A percentile compares a stretch with the other conserved stretches of the same genome.
Evolutionary conservation across 75 land plant species (phyloP).

Genomic region (Azolla pinnata): DNA sequence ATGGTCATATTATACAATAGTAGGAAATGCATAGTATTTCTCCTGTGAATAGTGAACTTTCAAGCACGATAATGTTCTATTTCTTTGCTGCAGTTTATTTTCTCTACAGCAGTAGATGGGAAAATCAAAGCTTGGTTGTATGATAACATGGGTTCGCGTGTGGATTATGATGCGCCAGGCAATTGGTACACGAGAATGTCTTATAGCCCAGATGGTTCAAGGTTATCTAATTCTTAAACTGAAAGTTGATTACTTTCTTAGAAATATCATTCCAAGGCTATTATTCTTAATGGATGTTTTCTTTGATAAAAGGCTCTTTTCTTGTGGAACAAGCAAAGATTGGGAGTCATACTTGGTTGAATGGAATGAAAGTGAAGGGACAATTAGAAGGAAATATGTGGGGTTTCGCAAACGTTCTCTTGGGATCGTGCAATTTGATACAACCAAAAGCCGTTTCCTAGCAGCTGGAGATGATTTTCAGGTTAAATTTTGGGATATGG

Average conservation of each 20-base stretch:
- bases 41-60: too few relatives aligned
- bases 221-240: too few relatives aligned
- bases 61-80: too few relatives aligned
- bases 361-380: slow-evolving; percentile 94
- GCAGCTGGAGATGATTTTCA: slow-evolving; percentile 88
- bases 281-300: too few relatives aligned
- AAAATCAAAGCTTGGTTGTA: slow-evolving; percentile 30
- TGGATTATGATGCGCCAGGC: slow-evolving; percentile 29
- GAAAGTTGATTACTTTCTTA: too few relatives aligned
- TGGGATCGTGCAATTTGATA: slow-evolving; percentile 79
- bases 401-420: slow-evolving; percentile 62
- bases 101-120: slow-evolving; percentile 26
- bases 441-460: slow-evolving; percentile 58
- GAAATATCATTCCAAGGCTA: too few relatives aligned
- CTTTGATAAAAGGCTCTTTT: slow-evolving; percentile 78
- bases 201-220: slow-evolving; percentile 29
- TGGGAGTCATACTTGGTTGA: slow-evolving; percentile 78
- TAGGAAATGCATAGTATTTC: too few relatives aligned
- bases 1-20: too few relatives aligned
- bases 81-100: slow-evolving; percentile 18
- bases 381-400: slow-evolving; percentile 62
- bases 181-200: slow-evolving; percentile 29
- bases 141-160: slow-evolving; percentile 20
- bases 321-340: slow-evolving; percentile 89
- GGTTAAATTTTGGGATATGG: slow-evolving; percentile 91